Base-by-base conservation (phyloP, 1,284 basidiomycete species). In the Termitomyces sp. region DNA sequence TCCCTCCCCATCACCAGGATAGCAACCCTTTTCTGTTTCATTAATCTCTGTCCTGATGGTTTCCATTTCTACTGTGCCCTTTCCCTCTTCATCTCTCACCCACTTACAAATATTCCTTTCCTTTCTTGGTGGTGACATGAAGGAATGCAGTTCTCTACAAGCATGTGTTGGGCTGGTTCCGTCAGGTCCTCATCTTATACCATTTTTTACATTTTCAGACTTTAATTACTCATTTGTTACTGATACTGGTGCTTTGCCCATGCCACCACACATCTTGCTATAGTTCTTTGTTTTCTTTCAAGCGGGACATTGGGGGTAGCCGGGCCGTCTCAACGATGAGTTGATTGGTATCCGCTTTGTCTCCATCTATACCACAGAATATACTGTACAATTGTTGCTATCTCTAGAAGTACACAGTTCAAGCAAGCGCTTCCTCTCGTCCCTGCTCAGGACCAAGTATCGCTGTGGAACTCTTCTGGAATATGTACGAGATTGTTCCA, bases 401-500 rank as follows among this genome's bases (percentile, higher is more conserved):
- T 21, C 10, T n/a, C 24, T 39, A 19, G 19, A 19, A 30, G 28
- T 18, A 21, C 13, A 16, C 5, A 14, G 13, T 31, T 40, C n/a
- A 40, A 21, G 43, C 18, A 43, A 54, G 7, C 18, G 44, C 56
- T 54, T 51, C 24, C 39, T 43, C 35, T 24, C 30, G 44, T 50
- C 50, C 46, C 34, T 24, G 13, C 21, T 46, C 9, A 5, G 40
- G 21, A 19, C 39, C 49, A 14, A 56, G 43, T 24, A 48, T 45
- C 35, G 55, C 56, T 19, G 43, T 59, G 2, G 73, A 74, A 19
- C 70, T 73, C 60, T 74, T 84, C 64, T 88, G 84, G 58, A 90
- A 90, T 8, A 90, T 60, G 61, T 86, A 90, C 8, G 83, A 84
- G 14, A 90, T 65, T 0, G 81, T 80, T 1, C 87, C 87, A 4